Percentiles rank a stretch among this genome's conserved stretches.
Conservation (phyloP, 306 rosid genomes). For the Neltuma alba region DNA sequence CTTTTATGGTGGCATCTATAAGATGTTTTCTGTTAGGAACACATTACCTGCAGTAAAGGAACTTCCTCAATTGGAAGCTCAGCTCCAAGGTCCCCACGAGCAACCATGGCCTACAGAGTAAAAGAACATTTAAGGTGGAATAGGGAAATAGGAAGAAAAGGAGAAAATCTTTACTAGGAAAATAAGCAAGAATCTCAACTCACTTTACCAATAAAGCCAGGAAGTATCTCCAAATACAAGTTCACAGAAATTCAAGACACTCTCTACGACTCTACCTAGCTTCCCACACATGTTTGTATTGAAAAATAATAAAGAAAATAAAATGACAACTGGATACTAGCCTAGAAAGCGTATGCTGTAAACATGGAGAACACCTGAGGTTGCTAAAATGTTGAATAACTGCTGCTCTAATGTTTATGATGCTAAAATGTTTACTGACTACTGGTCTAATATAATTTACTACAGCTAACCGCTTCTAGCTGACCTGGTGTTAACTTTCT, state of each 20-base stretch:
- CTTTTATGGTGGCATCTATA: conserved; percentile 8
- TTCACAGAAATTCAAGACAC: background rate
- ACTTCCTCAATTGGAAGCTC: conserved; percentile 98
- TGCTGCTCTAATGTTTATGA: background rate
- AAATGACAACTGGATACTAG: no score
- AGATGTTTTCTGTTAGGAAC: conserved; percentile 14
- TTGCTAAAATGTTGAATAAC: background rate
- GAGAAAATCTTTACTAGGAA: background rate
- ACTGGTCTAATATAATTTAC: no score
- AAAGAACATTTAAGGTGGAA: conserved; percentile 30
- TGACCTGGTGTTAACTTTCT: background rate
- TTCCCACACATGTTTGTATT: background rate
- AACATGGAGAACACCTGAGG: no score
- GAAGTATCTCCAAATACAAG: background rate
- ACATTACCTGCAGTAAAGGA: conserved; percentile 85
- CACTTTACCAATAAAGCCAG: background rate
- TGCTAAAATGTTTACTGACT: background rate
- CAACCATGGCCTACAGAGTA: conserved; percentile 88
- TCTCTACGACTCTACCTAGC: background rate
- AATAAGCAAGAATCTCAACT: background rate
- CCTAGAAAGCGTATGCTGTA: no score
- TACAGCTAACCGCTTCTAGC: background rate
- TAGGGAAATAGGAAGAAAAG: background rate
- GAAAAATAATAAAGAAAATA: no score
- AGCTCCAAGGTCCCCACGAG: conserved; percentile 99